These are phyloP conservation scores for Silene noctiflora DNA, from an alignment of 179 eudicot species.

Conservation along the genomic window DNA sequence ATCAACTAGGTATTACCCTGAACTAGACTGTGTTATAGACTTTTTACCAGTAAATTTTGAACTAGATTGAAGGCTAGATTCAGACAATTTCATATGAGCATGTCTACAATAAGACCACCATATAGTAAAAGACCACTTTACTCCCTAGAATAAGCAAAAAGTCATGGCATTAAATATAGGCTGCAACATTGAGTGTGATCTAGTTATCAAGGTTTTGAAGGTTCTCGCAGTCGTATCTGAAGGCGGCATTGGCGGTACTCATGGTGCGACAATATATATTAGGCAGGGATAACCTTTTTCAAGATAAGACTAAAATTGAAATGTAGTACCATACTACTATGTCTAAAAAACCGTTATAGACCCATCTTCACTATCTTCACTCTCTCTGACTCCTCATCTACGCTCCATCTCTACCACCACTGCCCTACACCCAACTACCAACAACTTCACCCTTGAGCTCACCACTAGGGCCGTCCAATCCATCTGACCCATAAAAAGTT, in stretches of 20 bases:
- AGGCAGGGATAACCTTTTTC: not conserved
- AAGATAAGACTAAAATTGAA: not conserved
- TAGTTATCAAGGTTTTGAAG: not conserved
- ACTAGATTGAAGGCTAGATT: not conserved
- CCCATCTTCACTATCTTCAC: not conserved
- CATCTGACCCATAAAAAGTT: not conserved
- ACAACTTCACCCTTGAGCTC: not conserved
- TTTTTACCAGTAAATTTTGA: not conserved
- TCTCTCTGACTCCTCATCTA: not conserved
- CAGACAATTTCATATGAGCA: not conserved
- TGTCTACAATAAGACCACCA: not conserved
- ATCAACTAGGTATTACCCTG: conserved; percentile 4
- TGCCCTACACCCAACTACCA: not conserved
- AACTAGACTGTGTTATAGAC: not conserved
- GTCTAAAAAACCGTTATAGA: not conserved
- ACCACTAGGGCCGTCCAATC: not conserved
- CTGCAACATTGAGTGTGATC: too few relatives aligned
- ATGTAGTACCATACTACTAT: too few relatives aligned
- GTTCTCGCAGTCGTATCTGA: not conserved
- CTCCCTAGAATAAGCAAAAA: too few relatives aligned
- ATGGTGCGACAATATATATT: not conserved
- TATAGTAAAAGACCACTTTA: not conserved
- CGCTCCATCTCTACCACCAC: not conserved
- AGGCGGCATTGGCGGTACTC: not conserved
- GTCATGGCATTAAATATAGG: too few relatives aligned